Conservation (phyloP, 2,329 filamentous ascomycete genomes). For the Fusarium guadeloupense region DNA sequence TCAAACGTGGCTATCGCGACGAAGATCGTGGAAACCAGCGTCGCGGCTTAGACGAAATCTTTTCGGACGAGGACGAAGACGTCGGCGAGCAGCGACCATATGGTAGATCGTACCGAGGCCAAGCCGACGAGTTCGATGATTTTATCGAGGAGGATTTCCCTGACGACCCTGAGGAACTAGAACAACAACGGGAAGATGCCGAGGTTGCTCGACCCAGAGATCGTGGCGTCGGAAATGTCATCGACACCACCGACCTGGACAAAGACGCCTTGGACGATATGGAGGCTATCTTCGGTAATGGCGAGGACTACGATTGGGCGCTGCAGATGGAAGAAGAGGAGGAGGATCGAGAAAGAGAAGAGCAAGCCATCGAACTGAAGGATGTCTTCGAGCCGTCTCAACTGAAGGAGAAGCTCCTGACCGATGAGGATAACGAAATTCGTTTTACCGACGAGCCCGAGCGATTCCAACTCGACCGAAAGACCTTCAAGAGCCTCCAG, state of each 20-base stretch:
- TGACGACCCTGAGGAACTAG: conserved; percentile 81
- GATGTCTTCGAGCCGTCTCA: conserved; percentile 98
- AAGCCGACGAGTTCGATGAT: conserved; percentile 85
- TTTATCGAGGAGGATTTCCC: conserved; percentile 98
- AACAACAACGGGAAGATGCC: conserved; percentile 81
- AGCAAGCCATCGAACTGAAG: conserved; percentile 90
- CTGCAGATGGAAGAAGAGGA: conserved; percentile 88
- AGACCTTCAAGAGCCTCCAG: conserved; percentile 84
- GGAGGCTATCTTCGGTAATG: conserved; percentile 94
- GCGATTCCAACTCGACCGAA: conserved; percentile 90
- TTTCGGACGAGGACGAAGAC: conserved; percentile 92
- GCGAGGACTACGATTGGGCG: conserved; percentile 95
- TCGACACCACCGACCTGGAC: conserved; percentile 86
- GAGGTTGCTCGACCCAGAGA: conserved; percentile 86
- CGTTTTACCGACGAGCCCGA: conserved; percentile 90
- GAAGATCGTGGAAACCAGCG: conserved; percentile 70
- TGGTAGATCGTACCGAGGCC: conserved; percentile 64
- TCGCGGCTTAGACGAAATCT: conserved; percentile 88
- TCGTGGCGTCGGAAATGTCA: conserved; percentile 72
- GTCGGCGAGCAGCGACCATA: conserved; percentile 65
- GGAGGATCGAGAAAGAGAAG: conserved; percentile 79
- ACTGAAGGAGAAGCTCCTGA: conserved; percentile 91
- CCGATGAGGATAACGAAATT: conserved; percentile 93
- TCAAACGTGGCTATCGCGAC: conserved; percentile 89
- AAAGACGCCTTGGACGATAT: conserved; percentile 95